A percentile compares a stretch with the other conserved stretches of the same genome.
Conservation (phyloP, 495 filamentous ascomycete genomes). For the Tuber microsphaerosporum region DNA sequence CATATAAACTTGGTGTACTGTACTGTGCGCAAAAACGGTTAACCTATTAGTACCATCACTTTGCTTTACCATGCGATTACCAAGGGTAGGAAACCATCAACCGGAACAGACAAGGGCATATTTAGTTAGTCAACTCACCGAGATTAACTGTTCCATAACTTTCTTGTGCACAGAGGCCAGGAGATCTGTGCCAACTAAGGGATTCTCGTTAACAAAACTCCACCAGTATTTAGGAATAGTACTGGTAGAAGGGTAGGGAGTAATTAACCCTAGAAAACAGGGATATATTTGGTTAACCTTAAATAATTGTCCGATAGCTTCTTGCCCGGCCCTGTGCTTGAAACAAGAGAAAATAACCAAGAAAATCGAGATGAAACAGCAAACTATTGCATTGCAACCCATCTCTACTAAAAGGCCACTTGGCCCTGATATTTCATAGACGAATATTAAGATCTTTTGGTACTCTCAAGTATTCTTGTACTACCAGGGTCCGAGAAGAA, state of each 20-base stretch:
- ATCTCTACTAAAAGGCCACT: background rate
- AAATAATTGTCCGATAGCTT: no score
- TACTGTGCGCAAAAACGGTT: background rate
- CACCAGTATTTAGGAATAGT: background rate
- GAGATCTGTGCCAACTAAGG: background rate
- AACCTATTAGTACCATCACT: background rate
- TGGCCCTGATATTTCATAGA: background rate
- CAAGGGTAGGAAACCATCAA: no score
- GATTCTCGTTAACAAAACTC: background rate
- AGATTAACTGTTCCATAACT: no score
- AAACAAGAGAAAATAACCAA: no score
- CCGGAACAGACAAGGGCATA: no score
- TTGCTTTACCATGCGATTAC: background rate
- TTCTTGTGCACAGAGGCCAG: background rate
- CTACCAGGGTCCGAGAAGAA: no score
- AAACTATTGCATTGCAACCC: no score
- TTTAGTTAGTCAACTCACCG: no score
- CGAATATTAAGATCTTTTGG: background rate
- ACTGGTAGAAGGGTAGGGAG: no score
- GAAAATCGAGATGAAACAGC: background rate
- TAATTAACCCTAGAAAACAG: no score
- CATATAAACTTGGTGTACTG: background rate
- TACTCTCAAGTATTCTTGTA: background rate
- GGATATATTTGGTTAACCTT: no score
- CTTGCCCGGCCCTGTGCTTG: no score